These are phyloP conservation scores for Orbilia ellipsospora DNA, from an alignment of 2,329 filamentous ascomycete genomes.

Conservation along the genomic window DNA sequence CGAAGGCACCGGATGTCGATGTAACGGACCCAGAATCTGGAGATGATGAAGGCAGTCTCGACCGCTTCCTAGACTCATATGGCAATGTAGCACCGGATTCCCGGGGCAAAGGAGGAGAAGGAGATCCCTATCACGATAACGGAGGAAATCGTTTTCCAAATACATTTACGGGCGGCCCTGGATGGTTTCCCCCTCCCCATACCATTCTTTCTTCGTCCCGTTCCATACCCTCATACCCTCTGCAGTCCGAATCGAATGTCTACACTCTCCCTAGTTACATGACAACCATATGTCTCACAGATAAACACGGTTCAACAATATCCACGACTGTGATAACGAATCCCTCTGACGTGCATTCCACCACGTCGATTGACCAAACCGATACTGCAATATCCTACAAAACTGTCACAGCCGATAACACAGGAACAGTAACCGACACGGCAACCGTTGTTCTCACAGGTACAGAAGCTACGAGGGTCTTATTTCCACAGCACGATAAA, in stretches of 20 bases:
- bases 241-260: slow-evolving; percentile 3
- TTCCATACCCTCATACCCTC: slow-evolving; percentile 2
- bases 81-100: slow-evolving; percentile 18
- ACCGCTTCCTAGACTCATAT: slow-evolving; percentile 39
- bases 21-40: slow-evolving; percentile 13
- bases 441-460: slow-evolving; percentile 44
- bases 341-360: slow-evolving; percentile 3
- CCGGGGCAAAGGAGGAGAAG: slow-evolving; percentile 28
- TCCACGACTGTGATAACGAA: slow-evolving; percentile 25
- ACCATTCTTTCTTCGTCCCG: slow-evolving; percentile 8
- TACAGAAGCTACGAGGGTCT: slow-evolving; percentile 35
- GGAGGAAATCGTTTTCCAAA: slow-evolving; percentile 14
- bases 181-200: slow-evolving; percentile 31
- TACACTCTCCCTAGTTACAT: slow-evolving; percentile 19
- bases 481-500: slow-evolving; percentile 52
- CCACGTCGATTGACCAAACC: slow-evolving; percentile 20
- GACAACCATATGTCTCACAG: slow-evolving; percentile 41
- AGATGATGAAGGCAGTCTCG: slow-evolving; percentile 39
- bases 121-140: neutral
- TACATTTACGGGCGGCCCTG: slow-evolving; percentile 25
- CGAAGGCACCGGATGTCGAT: slow-evolving; percentile 40
- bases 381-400: slow-evolving; percentile 32
- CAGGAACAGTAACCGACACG: slow-evolving; percentile 42
- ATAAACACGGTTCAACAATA: slow-evolving; percentile 37
- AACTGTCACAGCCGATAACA: slow-evolving; percentile 43